phyloP scores from a whole-genome alignment of 2,329 filamentous ascomycete genomes.

The Sporothrix schenckii region DNA sequence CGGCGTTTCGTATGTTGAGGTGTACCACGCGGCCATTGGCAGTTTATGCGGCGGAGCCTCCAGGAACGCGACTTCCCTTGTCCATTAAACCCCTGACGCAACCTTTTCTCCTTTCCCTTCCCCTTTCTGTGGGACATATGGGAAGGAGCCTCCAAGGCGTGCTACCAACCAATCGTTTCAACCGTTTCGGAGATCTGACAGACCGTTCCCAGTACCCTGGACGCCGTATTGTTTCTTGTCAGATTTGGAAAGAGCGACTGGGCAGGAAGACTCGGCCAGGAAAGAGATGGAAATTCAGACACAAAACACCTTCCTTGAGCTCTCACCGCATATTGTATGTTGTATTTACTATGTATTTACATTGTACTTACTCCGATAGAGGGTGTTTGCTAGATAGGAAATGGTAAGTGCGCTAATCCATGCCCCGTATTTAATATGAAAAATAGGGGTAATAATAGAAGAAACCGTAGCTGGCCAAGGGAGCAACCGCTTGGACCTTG shows the following conservation, averaged over 20 bases:
- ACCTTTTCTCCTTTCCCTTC: neutral
- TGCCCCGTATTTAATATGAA: constrained; percentile 32
- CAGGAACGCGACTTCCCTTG: constrained; percentile 26
- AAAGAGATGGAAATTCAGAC: neutral
- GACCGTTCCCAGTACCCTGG: constrained; percentile 20
- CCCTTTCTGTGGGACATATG: neutral
- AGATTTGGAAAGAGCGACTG: neutral
- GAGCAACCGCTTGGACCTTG: constrained; percentile 22
- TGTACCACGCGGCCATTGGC: constrained; percentile 17
- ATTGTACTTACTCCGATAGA: neutral
- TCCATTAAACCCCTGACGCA: constrained; percentile 29
- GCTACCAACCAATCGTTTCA: constrained; percentile 23
- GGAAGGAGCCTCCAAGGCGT: constrained; percentile 23
- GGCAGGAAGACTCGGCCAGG: neutral
- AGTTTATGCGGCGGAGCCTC: constrained; percentile 33
- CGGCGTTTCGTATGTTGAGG: constrained; percentile 33
- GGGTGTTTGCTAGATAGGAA: constrained; percentile 8
- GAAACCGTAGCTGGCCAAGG: constrained; percentile 4
- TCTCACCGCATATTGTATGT: constrained; percentile 24
- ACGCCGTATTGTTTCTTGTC: neutral
- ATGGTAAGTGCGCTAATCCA: constrained; percentile 21
- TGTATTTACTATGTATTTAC: no score
- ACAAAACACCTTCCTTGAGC: neutral
- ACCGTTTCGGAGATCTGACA: constrained; percentile 17
- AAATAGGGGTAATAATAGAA: constrained; percentile 35